A percentile compares a stretch with the other conserved stretches of the same genome.
These are phyloP conservation scores for Quercus lobata DNA, from an alignment of 331 rosid genomes.

Conservation along the genomic window DNA sequence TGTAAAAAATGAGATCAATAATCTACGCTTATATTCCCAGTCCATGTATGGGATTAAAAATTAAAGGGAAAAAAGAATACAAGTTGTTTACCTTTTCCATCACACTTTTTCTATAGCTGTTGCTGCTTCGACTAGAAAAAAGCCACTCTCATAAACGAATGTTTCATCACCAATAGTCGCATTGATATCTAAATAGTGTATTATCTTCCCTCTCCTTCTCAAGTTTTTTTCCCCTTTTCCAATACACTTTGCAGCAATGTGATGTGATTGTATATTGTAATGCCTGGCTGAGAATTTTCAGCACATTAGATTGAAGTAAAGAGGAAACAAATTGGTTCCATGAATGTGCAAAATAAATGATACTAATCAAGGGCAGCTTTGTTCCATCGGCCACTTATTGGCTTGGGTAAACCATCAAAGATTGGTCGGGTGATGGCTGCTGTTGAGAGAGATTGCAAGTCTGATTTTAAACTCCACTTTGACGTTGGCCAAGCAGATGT, in stretches of 20 bases:
- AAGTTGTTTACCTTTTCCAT: constrained; percentile 15
- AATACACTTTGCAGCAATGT: constrained; percentile 27
- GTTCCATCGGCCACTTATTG: constrained; percentile 72
- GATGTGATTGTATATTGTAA: constrained; percentile 21
- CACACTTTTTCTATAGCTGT: constrained; percentile 20
- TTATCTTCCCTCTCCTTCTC: constrained; percentile 15
- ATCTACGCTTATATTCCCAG: constrained; percentile 15
- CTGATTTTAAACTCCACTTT: constrained; percentile 67
- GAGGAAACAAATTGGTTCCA: constrained; percentile 29
- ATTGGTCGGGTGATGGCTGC: constrained; percentile 60
- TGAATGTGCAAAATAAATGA: constrained; percentile 16
- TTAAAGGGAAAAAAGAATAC: constrained; percentile 7
- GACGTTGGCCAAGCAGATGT: constrained; percentile 54
- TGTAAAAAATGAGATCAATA: constrained; percentile 18
- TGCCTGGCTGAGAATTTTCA: constrained; percentile 10
- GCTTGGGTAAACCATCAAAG: constrained; percentile 82
- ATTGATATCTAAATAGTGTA: constrained; percentile 37
- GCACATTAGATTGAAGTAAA: constrained; percentile 11
- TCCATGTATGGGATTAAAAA: constrained; percentile 4
- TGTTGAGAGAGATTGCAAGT: constrained; percentile 57
- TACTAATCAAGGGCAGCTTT: constrained; percentile 81
- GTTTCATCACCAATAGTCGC: constrained; percentile 4
- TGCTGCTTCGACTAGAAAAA: constrained; percentile 4
- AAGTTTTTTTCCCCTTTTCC: constrained; percentile 19
- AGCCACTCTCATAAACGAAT: constrained; percentile 17